Base-by-base conservation (phyloP, 2,329 filamentous ascomycete genomes). In the Juglanconis juglandina region DNA sequence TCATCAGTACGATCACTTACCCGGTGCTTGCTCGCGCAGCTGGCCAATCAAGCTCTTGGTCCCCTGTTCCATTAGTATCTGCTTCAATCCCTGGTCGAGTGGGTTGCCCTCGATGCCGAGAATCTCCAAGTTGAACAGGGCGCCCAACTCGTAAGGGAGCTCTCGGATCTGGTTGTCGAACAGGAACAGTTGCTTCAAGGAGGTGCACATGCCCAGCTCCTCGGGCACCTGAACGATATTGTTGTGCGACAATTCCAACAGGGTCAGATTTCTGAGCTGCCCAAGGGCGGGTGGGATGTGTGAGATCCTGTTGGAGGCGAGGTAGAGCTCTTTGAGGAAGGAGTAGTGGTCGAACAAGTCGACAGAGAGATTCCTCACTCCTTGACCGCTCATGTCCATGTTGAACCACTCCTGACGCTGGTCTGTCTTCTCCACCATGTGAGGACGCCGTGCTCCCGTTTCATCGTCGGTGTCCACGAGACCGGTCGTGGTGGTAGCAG, bases 171-270 rank as follows among this genome's bases (percentile, higher is more conserved):
- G 84, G 74, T 99, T 99, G 77, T 96, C 92, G 73, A 96, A 97
- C 2, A 97, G 80, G 34, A 93, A 79, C 5, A 99, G 81, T 66
- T 90, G 87, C 75, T 91, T 92, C 58, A 99, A 80, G 67, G 93
- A 95, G 34, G 93, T 95, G 68, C 96, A 91, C 94, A 98, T 99
- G 70, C 95, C 95, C 63, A 99, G 86, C 77, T 99, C 94, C 30
- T 90, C 85, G 1, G 95, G 95, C 4, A 99, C 79, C 65, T 90
- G 87, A 8, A 83, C 83, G 62, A 99, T 81, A 63, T 94, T 86
- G 74, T 99, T 99, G 76, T 89, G 87, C 0, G 95, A 98, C 3
- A 93, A 82, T 74, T 99, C 94, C 53, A 99, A 83, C 69, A 93
- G 85, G 41, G 86, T 89, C 53, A 99, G 78, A 65, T 90, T 88